Evolutionary conservation across 2,329 filamentous ascomycete genomes (phyloP), one percentile per base, ranked within the genome.

Genomic region (Penicillium occitanis): DNA sequence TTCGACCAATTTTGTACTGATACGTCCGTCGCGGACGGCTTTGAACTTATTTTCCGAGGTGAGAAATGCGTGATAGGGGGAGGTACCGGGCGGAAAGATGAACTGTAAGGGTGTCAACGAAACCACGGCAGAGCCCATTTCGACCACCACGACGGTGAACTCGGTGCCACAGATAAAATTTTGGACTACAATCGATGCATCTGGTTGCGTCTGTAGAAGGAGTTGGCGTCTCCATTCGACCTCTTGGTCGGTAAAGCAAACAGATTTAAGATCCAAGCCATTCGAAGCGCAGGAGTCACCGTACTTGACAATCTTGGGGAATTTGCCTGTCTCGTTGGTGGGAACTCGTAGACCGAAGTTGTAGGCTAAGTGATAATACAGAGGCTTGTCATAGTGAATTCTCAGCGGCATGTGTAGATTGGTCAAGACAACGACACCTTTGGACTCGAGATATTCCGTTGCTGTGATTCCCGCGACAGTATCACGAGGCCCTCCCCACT

Each of bases 371-470:
- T 58, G 51, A 19, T 30, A 33, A 19, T 53, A 51, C 10, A 35
- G 44, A 6, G 22, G 46, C 48, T 63, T 63, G 48, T 55, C 19
- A 30, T 63, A 50, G 46, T 50, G 46, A 50, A 50, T 51, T 30
- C 25, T 35, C 44, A 63, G 25, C 28, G 53, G 40, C 22, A n/a
- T 35, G 22, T 44, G 19, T 14, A 35, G 19, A 37, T 59, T 59
- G 17, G 50, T 66, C 13, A 66, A 44, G 17, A 66, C 6, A 13
- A 25, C 42, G n/a, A 50, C 53, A 28, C 51, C 65, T 60, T 66
- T 66, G 17, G 65, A 42, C 28, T 66, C 65, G 11, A 66, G 65
- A 57, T 66, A 66, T n/a, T 42, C 13, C 3, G 61, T 63, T 25
- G 65, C 65, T 28, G 40, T 60, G n/a, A 63, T 50, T 28, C 50